Evolutionary conservation across 176 grass and related monocot genomes (phyloP), one percentile per base, ranked within the genome.

Genomic region (Otatea glauca): DNA sequence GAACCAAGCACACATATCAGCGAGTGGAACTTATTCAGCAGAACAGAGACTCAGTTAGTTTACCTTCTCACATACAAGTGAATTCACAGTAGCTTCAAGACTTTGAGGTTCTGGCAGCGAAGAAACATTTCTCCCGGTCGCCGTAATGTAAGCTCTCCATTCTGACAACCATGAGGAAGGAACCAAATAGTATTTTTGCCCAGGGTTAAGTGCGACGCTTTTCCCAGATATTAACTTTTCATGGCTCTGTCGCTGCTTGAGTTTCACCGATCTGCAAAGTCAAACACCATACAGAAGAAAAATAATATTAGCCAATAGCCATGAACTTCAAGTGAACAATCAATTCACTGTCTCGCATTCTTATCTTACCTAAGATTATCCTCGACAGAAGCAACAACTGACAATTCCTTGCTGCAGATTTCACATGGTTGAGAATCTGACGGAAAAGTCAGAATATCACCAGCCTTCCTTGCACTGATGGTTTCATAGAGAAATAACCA

Each of bases 61-160:
- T 90, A 99, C 97, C 93, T 99, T 99, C 63, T 91, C 84, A 76
- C 97, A 99, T 53, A 96, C 74, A 89, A 96, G 91, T 76, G 91
- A 99, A 84, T 82, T 78, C 44, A 94, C 60, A 87, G 83, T 88
- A 63, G 37, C 81, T 86, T 96, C 88, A 50, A 96, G 78, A 89
- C 53, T 89, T 76, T 86, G 72, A 86, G 97, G 97, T 91, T 96
- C 89, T 72, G 88, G 81, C 61, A 60, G 84, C 1, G 83, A 94
- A 85, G 88, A 98, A 86, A 95, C 69, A 76, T 96, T 99, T 88
- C 96, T 99, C 20, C 93, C 93, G 13, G 93, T 96, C n/a, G 93
- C 86, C 76, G 90, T 92, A 71, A 96, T 70, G 87, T 96, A 99
- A 84, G 93, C 65, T 90, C 86, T 94, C 97, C 93, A 99, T 43